These are phyloP conservation scores for Phialophora tarda DNA, from an alignment of 2,329 filamentous ascomycete species.

Conservation along the genomic window DNA sequence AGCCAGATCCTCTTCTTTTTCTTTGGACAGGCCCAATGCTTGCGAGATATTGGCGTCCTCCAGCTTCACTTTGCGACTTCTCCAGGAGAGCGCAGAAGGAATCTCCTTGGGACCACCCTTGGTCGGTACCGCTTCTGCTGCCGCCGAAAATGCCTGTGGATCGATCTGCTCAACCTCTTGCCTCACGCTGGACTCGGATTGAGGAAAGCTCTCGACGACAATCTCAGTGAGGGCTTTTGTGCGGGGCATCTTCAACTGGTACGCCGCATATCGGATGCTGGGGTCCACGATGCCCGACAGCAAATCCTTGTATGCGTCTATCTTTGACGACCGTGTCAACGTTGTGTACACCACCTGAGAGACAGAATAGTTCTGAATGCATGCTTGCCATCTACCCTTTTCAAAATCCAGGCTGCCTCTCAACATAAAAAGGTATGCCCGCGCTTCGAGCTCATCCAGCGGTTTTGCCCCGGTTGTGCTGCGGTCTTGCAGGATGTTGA, in stretches of 20 bases:
- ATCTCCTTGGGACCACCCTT: constrained; percentile 55
- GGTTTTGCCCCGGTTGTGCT: constrained; percentile 68
- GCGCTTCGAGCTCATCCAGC: constrained; percentile 80
- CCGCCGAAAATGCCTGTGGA: constrained; percentile 61
- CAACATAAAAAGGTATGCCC: constrained; percentile 79
- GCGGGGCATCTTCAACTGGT: constrained; percentile 85
- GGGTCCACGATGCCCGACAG: constrained; percentile 86
- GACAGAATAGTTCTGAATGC: constrained; percentile 75
- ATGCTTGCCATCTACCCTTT: constrained; percentile 82
- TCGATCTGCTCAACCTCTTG: constrained; percentile 73
- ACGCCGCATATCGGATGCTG: constrained; percentile 91
- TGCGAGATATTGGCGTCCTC: constrained; percentile 92
- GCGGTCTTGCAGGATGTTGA: constrained; percentile 68
- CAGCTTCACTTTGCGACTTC: constrained; percentile 81
- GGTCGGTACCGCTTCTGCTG: constrained; percentile 60
- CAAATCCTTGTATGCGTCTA: constrained; percentile 84
- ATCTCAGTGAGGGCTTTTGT: constrained; percentile 81
- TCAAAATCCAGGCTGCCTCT: constrained; percentile 81
- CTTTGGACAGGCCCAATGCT: constrained; percentile 72
- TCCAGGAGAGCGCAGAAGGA: constrained; percentile 82
- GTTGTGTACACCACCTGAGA: constrained; percentile 83
- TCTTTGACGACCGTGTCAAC: constrained; percentile 68
- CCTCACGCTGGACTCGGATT: constrained; percentile 62
- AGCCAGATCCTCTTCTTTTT: constrained; percentile 59
- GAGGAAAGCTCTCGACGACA: constrained; percentile 77